These are phyloP conservation scores for Boletus edulis DNA, from an alignment of 768 basidiomycete genomes.

Conservation along the genomic window DNA sequence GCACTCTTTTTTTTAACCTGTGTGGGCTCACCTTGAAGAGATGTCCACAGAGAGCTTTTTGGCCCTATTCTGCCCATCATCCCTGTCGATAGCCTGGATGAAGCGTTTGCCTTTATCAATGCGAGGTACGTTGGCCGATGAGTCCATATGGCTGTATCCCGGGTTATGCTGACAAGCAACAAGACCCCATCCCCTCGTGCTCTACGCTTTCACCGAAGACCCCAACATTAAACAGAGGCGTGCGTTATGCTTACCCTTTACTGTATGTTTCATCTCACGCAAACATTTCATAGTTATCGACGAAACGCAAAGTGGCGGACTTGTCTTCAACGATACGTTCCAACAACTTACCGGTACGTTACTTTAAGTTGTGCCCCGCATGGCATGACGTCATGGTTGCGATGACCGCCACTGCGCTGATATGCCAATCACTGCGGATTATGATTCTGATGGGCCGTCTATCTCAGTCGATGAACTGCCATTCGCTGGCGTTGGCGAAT, in stretches of 20 bases:
- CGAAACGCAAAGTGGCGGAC: conserved; percentile 55
- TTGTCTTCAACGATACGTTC: conserved; percentile 61
- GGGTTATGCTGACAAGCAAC: conserved; percentile 3
- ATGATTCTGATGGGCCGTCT: not conserved
- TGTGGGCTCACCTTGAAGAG: not conserved
- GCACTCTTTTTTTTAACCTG: conserved; percentile 3
- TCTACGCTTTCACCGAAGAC: conserved; percentile 63
- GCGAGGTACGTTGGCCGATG: conserved; percentile 38
- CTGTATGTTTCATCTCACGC: not conserved
- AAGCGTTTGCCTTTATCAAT: conserved; percentile 55
- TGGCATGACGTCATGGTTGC: conserved; percentile 12
- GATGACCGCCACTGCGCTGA: not conserved
- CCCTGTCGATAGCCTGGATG: conserved; percentile 51
- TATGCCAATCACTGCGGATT: not conserved
- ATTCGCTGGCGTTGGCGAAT: conserved; percentile 58
- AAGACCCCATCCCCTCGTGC: conserved; percentile 57
- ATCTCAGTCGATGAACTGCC: conserved; percentile 39
- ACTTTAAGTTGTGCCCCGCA: not conserved
- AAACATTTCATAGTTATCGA: conserved; percentile 42
- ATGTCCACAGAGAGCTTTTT: conserved; percentile 58
- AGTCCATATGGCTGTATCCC: no score
- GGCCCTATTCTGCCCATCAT: conserved; percentile 69
- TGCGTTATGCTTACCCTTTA: conserved; percentile 18
- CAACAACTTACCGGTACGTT: conserved; percentile 48
- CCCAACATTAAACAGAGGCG: conserved; percentile 38